Evolutionary conservation across 164 flowering plant genomes (phyloP).

Genomic region (Berberis vulgaris): DNA sequence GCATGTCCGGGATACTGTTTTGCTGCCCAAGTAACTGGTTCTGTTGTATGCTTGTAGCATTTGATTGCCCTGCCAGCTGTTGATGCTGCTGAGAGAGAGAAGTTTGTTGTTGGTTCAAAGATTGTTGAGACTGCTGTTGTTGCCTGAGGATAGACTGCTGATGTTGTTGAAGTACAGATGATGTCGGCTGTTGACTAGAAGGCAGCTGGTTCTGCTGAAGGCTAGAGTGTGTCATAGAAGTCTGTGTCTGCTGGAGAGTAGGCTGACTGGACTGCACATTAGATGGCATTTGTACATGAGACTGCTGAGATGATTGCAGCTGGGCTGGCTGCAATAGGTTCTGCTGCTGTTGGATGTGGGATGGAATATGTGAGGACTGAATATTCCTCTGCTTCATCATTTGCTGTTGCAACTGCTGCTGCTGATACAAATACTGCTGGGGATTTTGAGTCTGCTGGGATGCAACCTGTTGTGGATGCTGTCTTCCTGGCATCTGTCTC

Average conservation of each 20-base stretch:
- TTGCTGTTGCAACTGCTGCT: conserved; percentile 18
- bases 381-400: conserved; percentile 36
- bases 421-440: conserved; percentile 45
- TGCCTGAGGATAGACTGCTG: conserved; percentile 48
- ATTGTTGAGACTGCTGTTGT: conserved; percentile 41
- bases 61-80: conserved; percentile 49
- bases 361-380: conserved; percentile 34
- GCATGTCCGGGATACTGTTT: conserved; percentile 45
- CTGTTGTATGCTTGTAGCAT: conserved; percentile 41
- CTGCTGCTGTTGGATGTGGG: conserved; percentile 65
- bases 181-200: conserved; percentile 38
- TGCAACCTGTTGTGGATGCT: conserved; percentile 32
- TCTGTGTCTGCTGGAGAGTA: conserved; percentile 32
- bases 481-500: conserved; percentile 72
- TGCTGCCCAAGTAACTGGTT: conserved; percentile 57
- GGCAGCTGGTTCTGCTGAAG: conserved; percentile 65
- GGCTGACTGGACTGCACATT: conserved; percentile 25
- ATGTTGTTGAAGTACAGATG: conserved; percentile 60
- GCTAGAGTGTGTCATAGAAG: conserved; percentile 35
- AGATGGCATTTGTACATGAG: conserved; percentile 29
- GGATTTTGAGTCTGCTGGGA: conserved; percentile 36
- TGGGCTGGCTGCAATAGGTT: conserved; percentile 30
- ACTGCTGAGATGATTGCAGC: conserved; percentile 59
- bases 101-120: conserved; percentile 49
- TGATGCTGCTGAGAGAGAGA: conserved; percentile 41